phyloP scores from a whole-genome alignment of 345 rosid species.

The Dovyalis caffra region DNA sequence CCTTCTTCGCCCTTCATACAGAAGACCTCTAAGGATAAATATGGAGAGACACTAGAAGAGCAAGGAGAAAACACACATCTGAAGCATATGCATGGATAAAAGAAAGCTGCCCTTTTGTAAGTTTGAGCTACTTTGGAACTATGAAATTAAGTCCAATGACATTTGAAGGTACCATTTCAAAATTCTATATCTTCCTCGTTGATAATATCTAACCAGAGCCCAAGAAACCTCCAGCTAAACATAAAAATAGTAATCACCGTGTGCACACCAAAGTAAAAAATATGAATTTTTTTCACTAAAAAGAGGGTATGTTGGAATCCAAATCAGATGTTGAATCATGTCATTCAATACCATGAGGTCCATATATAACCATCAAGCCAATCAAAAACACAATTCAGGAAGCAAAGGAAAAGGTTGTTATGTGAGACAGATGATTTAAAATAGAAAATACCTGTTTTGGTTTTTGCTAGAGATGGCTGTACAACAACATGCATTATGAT shows the following conservation, averaged over 20 bases:
- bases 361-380: background rate
- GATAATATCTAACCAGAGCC: background rate
- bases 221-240: background rate
- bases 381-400: background rate
- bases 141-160: background rate
- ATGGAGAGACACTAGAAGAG: background rate
- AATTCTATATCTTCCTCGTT: background rate
- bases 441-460: slow-evolving; percentile 53
- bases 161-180: background rate
- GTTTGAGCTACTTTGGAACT: background rate
- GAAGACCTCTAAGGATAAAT: background rate
- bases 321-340: background rate
- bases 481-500: slow-evolving; percentile 90
- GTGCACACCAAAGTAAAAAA: background rate
- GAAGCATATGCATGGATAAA: background rate
- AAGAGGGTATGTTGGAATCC: background rate
- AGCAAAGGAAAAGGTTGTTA: background rate
- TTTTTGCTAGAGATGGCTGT: slow-evolving; percentile 69
- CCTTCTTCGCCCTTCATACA: background rate
- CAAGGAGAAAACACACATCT: background rate
- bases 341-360: background rate
- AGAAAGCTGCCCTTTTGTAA: background rate
- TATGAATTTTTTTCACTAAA: background rate
- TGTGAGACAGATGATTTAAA: background rate
- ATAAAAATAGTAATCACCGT: background rate